Evolutionary conservation across 257 asterid species (phyloP), one percentile per base, ranked within the genome.

Genomic region (Scutellaria baicalensis): DNA sequence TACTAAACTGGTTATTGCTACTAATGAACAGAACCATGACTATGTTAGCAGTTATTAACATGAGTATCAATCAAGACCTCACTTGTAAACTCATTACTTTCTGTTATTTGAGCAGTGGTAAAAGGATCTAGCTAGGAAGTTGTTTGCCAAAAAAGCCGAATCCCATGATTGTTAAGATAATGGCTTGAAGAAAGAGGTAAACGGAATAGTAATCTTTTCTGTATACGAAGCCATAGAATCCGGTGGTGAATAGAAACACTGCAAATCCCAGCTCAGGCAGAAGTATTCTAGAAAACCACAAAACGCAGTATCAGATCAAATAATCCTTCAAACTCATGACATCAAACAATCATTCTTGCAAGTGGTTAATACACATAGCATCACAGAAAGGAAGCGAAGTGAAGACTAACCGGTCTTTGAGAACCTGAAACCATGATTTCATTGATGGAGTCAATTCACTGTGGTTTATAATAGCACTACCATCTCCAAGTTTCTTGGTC

Each of bases 401-500:
- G 23, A n/a, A 48, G 6, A 14, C 11, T 5, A 44, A 86, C 89
- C 90, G 76, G 12, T 79, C 84, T 56, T 71, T 70, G 49, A 74
- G 21, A 36, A 72, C 31, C 66, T 70, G 74, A 66, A 70, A 66
- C 1, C 79, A 64, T 21, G 91, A 76, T 57, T 57, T 65, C 56
- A 39, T 74, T 38, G 61, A 71, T 58, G 48, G 67, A 55, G 44
- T 13, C 1, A 69, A 60, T 65, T 75, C 80, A 20, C 39, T 7
- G 8, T 56, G 69, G 13, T 78, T 20, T 72, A 81, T 89, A 16
- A 64, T 64, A 70, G 68, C 81, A 40, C 71, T 50, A 12, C 80
- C 77, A 61, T 86, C 89, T 44, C 93, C 96, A 0, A 77, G 73
- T 78, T 89, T 89, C 69, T 82, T 86, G 5, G 96, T 89, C 61